Base-by-base conservation (phyloP, 805 yeast genomes). In the Cyberlindnera lachancei region DNA sequence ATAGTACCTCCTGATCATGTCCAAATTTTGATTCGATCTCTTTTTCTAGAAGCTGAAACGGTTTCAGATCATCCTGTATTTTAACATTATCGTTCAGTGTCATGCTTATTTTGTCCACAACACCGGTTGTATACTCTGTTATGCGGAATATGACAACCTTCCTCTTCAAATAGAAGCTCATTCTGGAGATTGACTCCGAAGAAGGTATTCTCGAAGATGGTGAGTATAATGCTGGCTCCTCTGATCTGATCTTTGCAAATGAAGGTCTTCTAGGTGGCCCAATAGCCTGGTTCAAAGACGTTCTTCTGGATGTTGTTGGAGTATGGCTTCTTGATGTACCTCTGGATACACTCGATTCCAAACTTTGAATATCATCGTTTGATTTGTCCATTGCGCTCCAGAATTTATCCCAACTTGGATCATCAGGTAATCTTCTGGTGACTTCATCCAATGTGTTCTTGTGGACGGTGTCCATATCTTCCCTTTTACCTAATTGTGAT, bases 321-420 rank as follows among this genome's bases (percentile, higher is more conserved):
- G 28, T 18, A 6, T 53, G 55, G 3, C 50, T 45, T 7, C 42
- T 42, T 3, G 54, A 49, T 9, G 56, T 50, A 3, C 50, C 40
- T 23, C 39, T 41, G 2, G 46, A 35, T 23, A 52, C 44, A 23
- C 42, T 45, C 19, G 45, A 37, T 31, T 48, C 49, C 34, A 53
- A 37, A 25, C 24, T 35, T 15, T 50, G 49, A 23, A 51, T 44
- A 23, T 52, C 56, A 23, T 46, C 54, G 14, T 41, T 46, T 4
- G 56, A 51, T 30, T 44, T 47, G 23, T 54, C 58, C 39, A 55
- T 38, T 3, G 52, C 45, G 31, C 31, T 55, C 64, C 58, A 59
- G 36, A 47, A 53, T 31, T 37, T 48, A 31, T 43, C 59, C 63
- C 52, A 58, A 7, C 46, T 56, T 16, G 41, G 36, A 13, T 31